phyloP scores from a whole-genome alignment of 2,329 filamentous ascomycete species.

The Colletotrichum coccodes region DNA sequence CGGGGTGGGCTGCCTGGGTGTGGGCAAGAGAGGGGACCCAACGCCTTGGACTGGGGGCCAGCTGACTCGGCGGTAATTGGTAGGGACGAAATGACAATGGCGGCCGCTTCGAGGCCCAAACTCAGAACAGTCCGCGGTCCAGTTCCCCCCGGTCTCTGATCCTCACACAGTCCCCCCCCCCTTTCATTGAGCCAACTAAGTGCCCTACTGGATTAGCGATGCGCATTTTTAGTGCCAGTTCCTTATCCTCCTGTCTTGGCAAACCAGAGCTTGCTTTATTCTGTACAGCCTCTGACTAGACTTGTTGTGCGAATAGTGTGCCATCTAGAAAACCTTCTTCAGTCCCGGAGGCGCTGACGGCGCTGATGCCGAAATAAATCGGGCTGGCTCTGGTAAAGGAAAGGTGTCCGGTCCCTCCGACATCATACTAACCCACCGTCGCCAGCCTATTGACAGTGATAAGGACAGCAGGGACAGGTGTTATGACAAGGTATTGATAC shows the following conservation, averaged over 20 bases:
- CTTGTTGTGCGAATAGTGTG: not conserved
- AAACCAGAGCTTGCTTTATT: not conserved
- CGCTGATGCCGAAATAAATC: not conserved
- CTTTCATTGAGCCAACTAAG: not conserved
- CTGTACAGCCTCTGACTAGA: not conserved
- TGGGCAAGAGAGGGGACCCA: constrained; percentile 19
- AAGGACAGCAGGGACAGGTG: not conserved
- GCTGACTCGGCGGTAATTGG: constrained; percentile 30
- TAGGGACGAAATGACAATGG: constrained; percentile 22
- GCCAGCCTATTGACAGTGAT: not conserved
- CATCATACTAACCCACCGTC: not conserved
- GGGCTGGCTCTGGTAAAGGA: not conserved
- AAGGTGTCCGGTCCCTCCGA: not conserved
- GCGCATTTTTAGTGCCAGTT: not conserved
- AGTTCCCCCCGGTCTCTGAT: no score
- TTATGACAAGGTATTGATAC: not conserved
- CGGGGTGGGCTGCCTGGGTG: not conserved
- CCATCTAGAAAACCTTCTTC: not conserved
- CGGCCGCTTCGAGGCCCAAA: constrained; percentile 8
- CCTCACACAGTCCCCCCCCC: not conserved
- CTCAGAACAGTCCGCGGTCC: not conserved
- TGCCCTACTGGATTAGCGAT: not conserved
- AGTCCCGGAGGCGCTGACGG: not conserved
- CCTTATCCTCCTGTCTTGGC: not conserved
- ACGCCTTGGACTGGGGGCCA: constrained; percentile 32